Base-by-base conservation (phyloP, 176 grass and related monocot species). In the Bolboschoenus planiculmis region DNA sequence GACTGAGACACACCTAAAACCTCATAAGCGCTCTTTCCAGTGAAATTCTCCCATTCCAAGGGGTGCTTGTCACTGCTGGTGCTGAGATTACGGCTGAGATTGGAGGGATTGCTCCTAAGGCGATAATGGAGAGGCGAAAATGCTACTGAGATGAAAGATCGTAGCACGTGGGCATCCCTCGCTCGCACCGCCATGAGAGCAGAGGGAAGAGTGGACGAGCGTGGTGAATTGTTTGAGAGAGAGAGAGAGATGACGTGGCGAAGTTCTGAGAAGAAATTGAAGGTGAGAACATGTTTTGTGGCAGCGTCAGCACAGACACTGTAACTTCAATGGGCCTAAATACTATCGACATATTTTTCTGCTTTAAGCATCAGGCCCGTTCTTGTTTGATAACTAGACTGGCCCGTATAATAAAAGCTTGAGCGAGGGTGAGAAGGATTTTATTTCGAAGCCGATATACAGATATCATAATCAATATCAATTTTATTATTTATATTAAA, bases 1-100 rank as follows among this genome's bases (percentile, higher is more conserved):
- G 84, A 62, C 85, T 98, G 85, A n/a, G 58, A 81, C 1, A 97
- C 84, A n/a, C 90, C 90, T 23, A 98, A 87, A 13, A 98, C 90
- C 78, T 98, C 95, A 79, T 98, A 98, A 63, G 95, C 95, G 92
- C 87, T 98, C 83, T 86, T 91, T 27, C 85, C 84, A 0, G 58
- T 89, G 27, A 81, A 88, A 79, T 61, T 81, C 58, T 77, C 85
- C 51, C 82, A 81, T 4, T 78, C 72, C 18, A 42, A 24, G 14
- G 36, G 61, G 4, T 85, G 72, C 6, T 20, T 58, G 14, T 10
- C 75, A 30, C 56, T 61, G 70, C 34, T 47, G 35, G 68, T 70
- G 46, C 68, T 84, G 21, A 80, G 73, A 18, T 24, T 44, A 27
- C 60, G 37, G 62, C 56, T 85, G 58, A 87, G 79, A 3, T 86